Evolutionary conservation across 345 rosid genomes (phyloP).

Genomic region (Excoecaria agallocha): DNA sequence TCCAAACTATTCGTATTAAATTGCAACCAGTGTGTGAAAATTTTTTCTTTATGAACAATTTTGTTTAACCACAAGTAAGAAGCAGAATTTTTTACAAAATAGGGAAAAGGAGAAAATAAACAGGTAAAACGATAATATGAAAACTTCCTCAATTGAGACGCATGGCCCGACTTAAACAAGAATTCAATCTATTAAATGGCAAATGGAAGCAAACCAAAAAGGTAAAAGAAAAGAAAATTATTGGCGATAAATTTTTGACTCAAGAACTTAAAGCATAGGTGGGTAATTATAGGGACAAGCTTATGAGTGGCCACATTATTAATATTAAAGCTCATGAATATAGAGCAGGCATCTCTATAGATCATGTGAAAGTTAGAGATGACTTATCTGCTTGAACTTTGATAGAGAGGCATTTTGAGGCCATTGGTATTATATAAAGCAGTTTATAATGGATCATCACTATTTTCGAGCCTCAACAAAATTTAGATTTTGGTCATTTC

Average conservation of each 20-base stretch:
- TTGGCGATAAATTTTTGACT: background rate
- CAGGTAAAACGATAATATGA: background rate
- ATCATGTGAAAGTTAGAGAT: too few species aligned
- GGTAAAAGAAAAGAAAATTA: too few species aligned
- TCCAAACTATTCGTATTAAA: background rate
- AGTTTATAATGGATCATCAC: too few species aligned
- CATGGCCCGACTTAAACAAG: background rate
- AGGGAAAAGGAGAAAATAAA: background rate
- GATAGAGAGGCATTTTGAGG: too few species aligned
- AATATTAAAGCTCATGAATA: background rate
- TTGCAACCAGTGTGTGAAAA: background rate
- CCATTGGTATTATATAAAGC: too few species aligned
- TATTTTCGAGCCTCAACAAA: too few species aligned
- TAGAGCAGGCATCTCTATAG: background rate
- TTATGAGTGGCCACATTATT: background rate
- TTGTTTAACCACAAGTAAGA: background rate
- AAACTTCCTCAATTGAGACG: background rate
- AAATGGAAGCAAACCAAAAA: background rate
- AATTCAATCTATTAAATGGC: background rate
- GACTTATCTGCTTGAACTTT: too few species aligned
- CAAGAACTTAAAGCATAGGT: too few species aligned
- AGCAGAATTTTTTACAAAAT: background rate
- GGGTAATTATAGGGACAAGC: background rate
- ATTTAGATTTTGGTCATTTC: too few species aligned
- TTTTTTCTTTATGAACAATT: background rate